These are phyloP conservation scores for Neopestalotiopsis sp. DNA, from an alignment of 2,329 filamentous ascomycete genomes.

Conservation along the genomic window DNA sequence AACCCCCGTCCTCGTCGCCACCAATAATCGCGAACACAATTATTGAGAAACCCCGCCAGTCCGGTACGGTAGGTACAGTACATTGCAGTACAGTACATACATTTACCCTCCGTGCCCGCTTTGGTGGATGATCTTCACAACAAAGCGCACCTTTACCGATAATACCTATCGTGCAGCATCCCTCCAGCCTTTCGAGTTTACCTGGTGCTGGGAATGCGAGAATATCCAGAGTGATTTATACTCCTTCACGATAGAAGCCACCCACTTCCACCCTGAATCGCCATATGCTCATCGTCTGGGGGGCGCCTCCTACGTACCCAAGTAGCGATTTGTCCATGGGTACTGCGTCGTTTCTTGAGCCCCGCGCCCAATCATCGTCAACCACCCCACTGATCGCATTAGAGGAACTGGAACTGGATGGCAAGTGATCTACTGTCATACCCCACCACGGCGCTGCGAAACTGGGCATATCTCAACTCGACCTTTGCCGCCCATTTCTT, in stretches of 20 bases:
- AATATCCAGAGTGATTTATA: no score
- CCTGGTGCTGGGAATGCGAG: no score
- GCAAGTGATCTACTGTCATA: slow-evolving; percentile 12
- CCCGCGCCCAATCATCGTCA: background rate
- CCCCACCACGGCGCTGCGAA: slow-evolving; percentile 7
- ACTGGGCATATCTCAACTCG: slow-evolving; percentile 11
- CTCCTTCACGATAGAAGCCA: no score
- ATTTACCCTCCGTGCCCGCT: background rate
- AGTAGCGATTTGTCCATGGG: background rate
- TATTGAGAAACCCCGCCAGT: no score
- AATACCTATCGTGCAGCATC: background rate
- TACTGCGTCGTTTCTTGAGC: background rate
- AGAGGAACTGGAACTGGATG: slow-evolving; percentile 10
- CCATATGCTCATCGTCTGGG: background rate
- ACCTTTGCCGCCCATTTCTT: background rate
- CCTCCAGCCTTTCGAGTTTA: background rate
- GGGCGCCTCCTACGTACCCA: background rate
- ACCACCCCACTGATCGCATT: background rate
- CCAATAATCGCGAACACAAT: no score
- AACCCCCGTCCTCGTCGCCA: no score
- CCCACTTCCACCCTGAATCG: background rate
- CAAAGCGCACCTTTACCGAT: background rate
- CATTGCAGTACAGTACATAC: no score
- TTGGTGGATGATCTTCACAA: background rate
- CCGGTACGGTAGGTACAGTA: no score